Evolutionary conservation across 192 early-diverging fungal genomes (phyloP).

Genomic region (Jimgerdemannia lactiflua): DNA sequence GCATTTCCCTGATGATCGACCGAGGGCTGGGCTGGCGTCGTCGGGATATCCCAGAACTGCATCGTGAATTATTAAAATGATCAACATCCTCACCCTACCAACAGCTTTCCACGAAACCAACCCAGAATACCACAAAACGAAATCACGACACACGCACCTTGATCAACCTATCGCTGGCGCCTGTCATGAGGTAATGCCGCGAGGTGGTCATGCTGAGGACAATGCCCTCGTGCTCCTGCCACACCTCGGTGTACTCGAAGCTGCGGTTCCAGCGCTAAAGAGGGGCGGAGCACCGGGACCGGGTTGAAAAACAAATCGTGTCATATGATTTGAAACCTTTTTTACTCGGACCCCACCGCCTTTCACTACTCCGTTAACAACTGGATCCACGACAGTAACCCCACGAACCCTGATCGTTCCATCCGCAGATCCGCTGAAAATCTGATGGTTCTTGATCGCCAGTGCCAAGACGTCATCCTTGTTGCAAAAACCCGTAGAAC

Average conservation of each 20-base stretch:
- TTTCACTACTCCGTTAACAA: no score
- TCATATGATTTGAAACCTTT: no score
- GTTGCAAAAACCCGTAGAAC: not conserved
- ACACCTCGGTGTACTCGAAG: conserved; percentile 52
- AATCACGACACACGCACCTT: conserved; percentile 28
- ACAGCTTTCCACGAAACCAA: not conserved
- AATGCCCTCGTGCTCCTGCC: conserved; percentile 47
- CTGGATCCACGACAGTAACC: not conserved
- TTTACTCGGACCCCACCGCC: no score
- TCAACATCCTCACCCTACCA: no score
- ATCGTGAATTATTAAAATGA: no score
- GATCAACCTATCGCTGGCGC: conserved; percentile 57
- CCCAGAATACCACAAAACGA: not conserved
- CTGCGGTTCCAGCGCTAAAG: conserved; percentile 57
- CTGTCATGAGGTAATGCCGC: conserved; percentile 51
- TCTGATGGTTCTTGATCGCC: conserved; percentile 30
- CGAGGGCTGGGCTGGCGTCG: not conserved
- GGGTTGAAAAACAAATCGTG: no score
- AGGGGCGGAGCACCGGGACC: not conserved
- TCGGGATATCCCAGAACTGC: conserved; percentile 51
- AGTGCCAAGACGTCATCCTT: conserved; percentile 62
- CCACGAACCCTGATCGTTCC: conserved; percentile 51
- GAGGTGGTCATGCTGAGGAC: conserved; percentile 57
- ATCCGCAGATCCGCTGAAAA: conserved; percentile 67
- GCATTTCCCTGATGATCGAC: not conserved